Base-by-base conservation (phyloP, 192 early-diverging fungal species). In the Podila clonocystis region DNA sequence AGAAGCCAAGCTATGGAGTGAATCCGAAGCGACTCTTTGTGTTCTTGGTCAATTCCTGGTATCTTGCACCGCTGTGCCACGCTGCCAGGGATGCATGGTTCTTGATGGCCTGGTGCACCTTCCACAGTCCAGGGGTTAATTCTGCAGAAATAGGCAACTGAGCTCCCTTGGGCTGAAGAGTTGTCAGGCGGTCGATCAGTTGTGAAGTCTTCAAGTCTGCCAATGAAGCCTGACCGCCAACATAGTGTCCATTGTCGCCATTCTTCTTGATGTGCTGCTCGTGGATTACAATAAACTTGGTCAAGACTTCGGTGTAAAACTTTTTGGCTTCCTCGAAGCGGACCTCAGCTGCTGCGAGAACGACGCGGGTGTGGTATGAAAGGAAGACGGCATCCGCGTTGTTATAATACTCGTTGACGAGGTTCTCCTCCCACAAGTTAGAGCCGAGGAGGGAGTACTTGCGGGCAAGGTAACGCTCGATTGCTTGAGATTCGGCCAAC, bases 211-310 rank as follows among this genome's bases (percentile, higher is more conserved):
- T 63, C 41, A 87, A 34, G 29, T 90, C 89, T 6, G 74, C 78
- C 22, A 86, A 83, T 0, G 85, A 85, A 5, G 38, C 80, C 22
- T 60, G n/a, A 28, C 58, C 57, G 33, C 88, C 84, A 65, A 90
- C 82, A 68, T 87, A 89, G 26, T 90, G 87, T 5, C 88, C 85
- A 41, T 71, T 87, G 33, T 83, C 69, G 3, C 89, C 89, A 61
- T 89, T 91, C 57, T 87, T 73, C 38, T 57, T 68, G 61, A 87
- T 45, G 17, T 75, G 58, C 17, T 72, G 78, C 41, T 84, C 85
- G 49, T 85, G 89, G 26, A 76, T 74, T 2, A 36, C 45, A 62
- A 87, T 63, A 1, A 80, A 52, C 34, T 68, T 63, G 9, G 59
- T 30, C 20, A 69, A 50, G 1, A 58, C 36, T 50, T 66, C 63